phyloP scores from a whole-genome alignment of 257 asterid genomes.

The Leptodermis oblonga region DNA sequence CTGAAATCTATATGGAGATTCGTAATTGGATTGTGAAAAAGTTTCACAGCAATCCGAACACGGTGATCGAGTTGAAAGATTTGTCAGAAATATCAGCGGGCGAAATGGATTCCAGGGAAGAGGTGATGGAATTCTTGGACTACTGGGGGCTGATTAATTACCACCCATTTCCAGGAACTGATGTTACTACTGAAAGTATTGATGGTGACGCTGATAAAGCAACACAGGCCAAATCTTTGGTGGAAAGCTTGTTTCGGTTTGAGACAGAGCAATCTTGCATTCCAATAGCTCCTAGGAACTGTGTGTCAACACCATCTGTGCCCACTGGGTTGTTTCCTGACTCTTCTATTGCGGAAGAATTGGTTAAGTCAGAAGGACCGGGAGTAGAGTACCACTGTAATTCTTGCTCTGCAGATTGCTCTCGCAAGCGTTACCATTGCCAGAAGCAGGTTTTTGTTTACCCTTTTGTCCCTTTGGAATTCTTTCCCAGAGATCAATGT shows the following conservation, averaged over 20 bases:
- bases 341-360: conserved; percentile 63
- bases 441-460: conserved; percentile 74
- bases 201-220: conserved; percentile 45
- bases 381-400: conserved; percentile 91
- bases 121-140: conserved; percentile 94
- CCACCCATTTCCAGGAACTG: conserved; percentile 72
- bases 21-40: conserved; percentile 84
- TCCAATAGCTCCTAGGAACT: conserved; percentile 47
- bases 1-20: conserved; percentile 74
- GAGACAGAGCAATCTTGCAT: conserved; percentile 59
- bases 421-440: conserved; percentile 97
- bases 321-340: conserved; percentile 78
- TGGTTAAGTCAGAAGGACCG: conserved; percentile 86
- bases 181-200: conserved; percentile 29
- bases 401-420: conserved; percentile 97
- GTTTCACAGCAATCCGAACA: conserved; percentile 62
- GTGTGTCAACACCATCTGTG: conserved; percentile 43
- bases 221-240: conserved; percentile 41
- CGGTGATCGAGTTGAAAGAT: conserved; percentile 54
- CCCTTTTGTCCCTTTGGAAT: not conserved
- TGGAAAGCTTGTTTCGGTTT: conserved; percentile 67
- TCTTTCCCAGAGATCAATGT: not conserved
- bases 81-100: conserved; percentile 78
- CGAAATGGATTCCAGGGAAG: conserved; percentile 71
- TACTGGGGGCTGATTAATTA: conserved; percentile 98